Base-by-base conservation (phyloP, 1,284 basidiomycete species). In the Leccinum colubrinum region DNA sequence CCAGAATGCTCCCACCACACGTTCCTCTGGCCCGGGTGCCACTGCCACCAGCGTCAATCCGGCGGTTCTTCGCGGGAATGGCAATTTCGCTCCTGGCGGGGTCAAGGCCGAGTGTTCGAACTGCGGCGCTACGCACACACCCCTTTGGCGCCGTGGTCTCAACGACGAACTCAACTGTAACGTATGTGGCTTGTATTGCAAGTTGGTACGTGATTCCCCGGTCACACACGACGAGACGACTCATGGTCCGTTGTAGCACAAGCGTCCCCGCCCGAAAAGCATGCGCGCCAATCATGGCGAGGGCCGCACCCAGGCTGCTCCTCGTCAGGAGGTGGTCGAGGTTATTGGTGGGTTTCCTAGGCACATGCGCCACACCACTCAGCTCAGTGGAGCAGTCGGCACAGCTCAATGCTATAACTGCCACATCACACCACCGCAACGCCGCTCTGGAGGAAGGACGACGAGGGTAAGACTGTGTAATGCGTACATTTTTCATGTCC, bases 391-490 rank as follows among this genome's bases (percentile, higher is more conserved):
- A 58, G 66, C 67, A 66, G 67, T 66, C 58, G 73, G 73, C 56
- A 66, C 76, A 80, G 90, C 90, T 4, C 89, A 91, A 79, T 95
- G 93, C 78, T 92, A 90, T 76, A 95, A 94, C 71, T 94, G 93
- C 77, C 20, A 20, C 69, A 95, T 92, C 20, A 94, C 69, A 95
- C 92, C 20, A 94, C 90, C 3, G 91, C 7, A 27, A 94, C 93
- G 4, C 93, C 93, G n/a, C 83, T 94, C 41, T 95, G 93, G 92
- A 82, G 93, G 66, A 94, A 94, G 75, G 93, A 94, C 71, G 92
- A 94, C 68, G 93, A 94, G 73, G 93, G 93, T 60, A 93, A 93
- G 80, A 94, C 93, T 94, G 93, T 80, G 93, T 80, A 94, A 95
- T 70, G 93, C 92, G 82, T 94, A 77, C 75, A 87, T 84, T 56